Evolutionary conservation across 495 filamentous ascomycete species (phyloP), one percentile per base, ranked within the genome.

Genomic region (Aspergillus ellipticus): DNA sequence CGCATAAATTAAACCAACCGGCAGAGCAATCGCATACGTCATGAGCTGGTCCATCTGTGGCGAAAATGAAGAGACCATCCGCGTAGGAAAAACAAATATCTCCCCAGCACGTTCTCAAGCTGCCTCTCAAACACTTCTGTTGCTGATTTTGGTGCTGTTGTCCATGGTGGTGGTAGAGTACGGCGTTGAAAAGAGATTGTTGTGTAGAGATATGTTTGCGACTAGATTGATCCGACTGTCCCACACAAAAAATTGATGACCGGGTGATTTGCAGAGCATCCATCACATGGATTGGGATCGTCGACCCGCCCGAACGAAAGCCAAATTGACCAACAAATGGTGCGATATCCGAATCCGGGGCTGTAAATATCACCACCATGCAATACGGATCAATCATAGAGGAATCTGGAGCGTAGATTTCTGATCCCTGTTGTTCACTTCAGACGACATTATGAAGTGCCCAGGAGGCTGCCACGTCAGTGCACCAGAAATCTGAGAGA

Each of bases 401-500:
- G 15, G 37, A 22, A 42, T 53, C 53, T 39, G 51, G n/a, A 11
- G 15, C 19, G 20, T 51, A 8, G 50, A 55, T 15, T 29, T 24
- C 24, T 58, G 16, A 11, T 53, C 54, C 29, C 41, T 37, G 1
- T 57, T 31, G 16, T 29, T 35, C 28, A 47, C 24, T 17, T 48
- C 45, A 7, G 22, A 48, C 21, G 24, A 26, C 15, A 31, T 21
- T 24, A 33, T 65, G 22, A 45, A 19, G 16, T 51, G 43, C 10
- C 37, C 28, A 8, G 55, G 46, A 4, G 46, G 41, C 13, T 42
- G 39, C 65, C 65, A 67, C 15, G 48, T 39, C 10, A 47, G 51
- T 24, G 39, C 65, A 11, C 50, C 59, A 33, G 59, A 58, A n/a
- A 11, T 9, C 3, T 53, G 53, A n/a, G 56, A 42, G 39, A 58